Conservation (phyloP, 345 rosid genomes). For the Theobroma cacao region DNA sequence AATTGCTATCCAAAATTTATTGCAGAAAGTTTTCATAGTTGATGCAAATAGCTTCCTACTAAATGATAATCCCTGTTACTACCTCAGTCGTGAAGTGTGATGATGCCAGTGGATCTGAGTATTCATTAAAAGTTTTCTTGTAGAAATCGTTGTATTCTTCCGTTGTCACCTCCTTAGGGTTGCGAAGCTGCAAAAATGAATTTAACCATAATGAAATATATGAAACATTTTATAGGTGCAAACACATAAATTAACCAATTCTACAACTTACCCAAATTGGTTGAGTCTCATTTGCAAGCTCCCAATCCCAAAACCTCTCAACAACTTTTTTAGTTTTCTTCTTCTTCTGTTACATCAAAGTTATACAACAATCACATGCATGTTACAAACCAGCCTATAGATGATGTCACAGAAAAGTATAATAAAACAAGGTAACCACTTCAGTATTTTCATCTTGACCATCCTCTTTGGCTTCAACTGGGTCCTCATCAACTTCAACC, state of each 20-base stretch:
- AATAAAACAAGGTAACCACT: conserved; percentile 35
- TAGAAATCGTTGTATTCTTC: conserved; percentile 94
- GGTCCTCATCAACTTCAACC: conserved; percentile 97
- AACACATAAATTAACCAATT: neutral
- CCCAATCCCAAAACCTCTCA: conserved; percentile 99
- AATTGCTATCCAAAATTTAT: neutral
- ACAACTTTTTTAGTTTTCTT: conserved; percentile 92
- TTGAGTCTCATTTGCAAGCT: conserved; percentile 88
- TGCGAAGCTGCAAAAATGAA: conserved; percentile 68
- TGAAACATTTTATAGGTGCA: neutral
- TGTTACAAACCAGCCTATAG: conserved; percentile 6
- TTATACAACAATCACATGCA: neutral
- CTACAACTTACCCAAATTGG: conserved; percentile 82
- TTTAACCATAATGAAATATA: conserved; percentile 11
- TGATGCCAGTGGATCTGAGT: conserved; percentile 90
- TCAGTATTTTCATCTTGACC: conserved; percentile 51
- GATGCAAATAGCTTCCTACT: neutral
- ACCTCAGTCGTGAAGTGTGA: conserved; percentile 99
- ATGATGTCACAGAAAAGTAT: neutral
- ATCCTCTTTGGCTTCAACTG: conserved; percentile 66
- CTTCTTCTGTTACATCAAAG: conserved; percentile 54
- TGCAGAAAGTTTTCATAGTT: neutral
- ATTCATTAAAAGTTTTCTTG: conserved; percentile 83
- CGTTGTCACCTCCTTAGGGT: conserved; percentile 81
- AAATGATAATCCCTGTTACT: neutral